Percentiles rank a stretch among this genome's conserved stretches.
Conservation (phyloP, 164 flowering plant species). For the Aristolochia californica region DNA sequence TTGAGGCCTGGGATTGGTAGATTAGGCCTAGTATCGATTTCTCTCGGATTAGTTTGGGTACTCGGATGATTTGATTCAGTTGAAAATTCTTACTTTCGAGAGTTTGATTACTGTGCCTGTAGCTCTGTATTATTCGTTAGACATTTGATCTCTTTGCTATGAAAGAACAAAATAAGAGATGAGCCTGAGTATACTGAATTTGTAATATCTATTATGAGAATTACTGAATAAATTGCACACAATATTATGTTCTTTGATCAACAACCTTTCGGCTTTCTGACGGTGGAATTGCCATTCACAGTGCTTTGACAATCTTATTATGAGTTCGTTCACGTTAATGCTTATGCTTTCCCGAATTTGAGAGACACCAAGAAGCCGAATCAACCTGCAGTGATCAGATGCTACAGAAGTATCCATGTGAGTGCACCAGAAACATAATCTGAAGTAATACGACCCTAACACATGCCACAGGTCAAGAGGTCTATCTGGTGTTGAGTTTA, state of each 20-base stretch:
- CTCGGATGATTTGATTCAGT: conserved; percentile 1
- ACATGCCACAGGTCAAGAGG: no score
- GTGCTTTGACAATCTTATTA: no score
- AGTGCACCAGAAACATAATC: no score
- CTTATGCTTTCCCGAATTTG: no score
- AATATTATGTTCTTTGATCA: background rate
- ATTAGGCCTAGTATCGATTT: conserved; percentile 11
- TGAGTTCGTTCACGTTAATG: no score
- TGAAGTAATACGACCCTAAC: no score
- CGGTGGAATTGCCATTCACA: no score
- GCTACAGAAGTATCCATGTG: no score
- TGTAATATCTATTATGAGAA: background rate
- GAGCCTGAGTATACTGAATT: background rate
- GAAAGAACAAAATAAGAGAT: background rate
- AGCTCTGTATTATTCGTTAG: background rate
- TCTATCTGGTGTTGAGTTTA: no score
- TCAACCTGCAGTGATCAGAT: no score
- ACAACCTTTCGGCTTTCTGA: conserved; percentile 26
- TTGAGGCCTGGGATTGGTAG: conserved; percentile 10
- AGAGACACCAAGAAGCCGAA: no score
- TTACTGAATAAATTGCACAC: background rate
- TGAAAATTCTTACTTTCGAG: background rate
- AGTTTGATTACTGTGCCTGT: background rate
- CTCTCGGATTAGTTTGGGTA: conserved; percentile 18
- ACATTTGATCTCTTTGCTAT: background rate